Evolutionary conservation across 2,329 filamentous ascomycete genomes (phyloP), one percentile per base, ranked within the genome.

Genomic region (Cladosporium colombiae): DNA sequence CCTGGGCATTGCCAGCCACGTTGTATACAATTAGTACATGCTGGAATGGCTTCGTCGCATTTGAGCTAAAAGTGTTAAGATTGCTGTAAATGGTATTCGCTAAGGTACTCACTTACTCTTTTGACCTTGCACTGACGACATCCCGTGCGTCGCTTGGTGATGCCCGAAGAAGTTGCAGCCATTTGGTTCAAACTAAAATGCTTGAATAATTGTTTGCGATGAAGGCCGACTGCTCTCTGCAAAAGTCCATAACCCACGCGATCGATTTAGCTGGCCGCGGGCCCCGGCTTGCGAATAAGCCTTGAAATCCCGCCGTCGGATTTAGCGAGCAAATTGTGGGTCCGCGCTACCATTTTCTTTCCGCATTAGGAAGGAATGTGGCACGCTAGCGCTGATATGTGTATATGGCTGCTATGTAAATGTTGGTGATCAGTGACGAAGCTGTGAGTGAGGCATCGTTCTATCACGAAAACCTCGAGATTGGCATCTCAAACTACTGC

Each of bases 21-120:
- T 14, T 59, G 63, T n/a, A 53, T 33, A 27, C 66, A 67, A 23
- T 61, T 64, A 7, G 59, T 46, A 37, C 66, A 67, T 5, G 56
- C 66, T 21, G 66, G 66, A 11, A 49, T 52, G 6, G 57, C 60
- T 50, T 67, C 66, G 57, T 67, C 66, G 58, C 66, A 67, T 59
- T 67, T 67, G n/a, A 67, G 52, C 66, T 65, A 37, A 23, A 29
- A 46, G 3, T 7, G 21, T 49, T 21, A 57, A 25, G 16, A 40
- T 25, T 53, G 29, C 40, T 13, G n/a, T 31, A 10, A 3, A 31
- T 1, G 21, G 18, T 23, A 5, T 21, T 11, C 14, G 29, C 27
- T 2, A 21, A 18, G 27, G 29, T 31, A n/a, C 31, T 29, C n/a
- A 62, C 59, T 14, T 35, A 62, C 59, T 27, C 59, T 52, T 37